These are phyloP conservation scores for Ganoderma lingzhi DNA, from an alignment of 1,284 basidiomycete genomes.

Conservation along the genomic window DNA sequence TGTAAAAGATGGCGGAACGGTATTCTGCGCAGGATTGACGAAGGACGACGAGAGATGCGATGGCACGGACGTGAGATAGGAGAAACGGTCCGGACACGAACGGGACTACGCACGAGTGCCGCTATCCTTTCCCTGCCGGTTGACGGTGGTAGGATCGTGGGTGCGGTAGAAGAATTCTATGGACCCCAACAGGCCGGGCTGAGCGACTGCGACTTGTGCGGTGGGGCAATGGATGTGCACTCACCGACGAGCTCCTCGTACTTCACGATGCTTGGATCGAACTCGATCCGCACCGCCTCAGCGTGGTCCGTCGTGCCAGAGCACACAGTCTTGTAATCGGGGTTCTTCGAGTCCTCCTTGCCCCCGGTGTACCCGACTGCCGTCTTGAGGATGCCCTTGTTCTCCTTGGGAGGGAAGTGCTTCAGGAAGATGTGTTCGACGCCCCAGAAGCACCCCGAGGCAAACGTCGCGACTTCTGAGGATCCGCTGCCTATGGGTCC, in stretches of 20 bases:
- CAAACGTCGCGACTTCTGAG: constrained; percentile 79
- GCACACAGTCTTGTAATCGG: constrained; percentile 84
- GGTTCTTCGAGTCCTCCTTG: constrained; percentile 58
- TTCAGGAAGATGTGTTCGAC: constrained; percentile 89
- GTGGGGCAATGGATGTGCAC: constrained; percentile 36
- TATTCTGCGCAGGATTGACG: constrained; percentile 69
- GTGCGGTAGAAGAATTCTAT: constrained; percentile 94
- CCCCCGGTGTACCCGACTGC: constrained; percentile 88
- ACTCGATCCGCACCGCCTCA: constrained; percentile 88
- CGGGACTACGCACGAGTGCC: constrained; percentile 75
- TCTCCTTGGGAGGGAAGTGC: constrained; percentile 73
- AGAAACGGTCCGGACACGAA: neutral
- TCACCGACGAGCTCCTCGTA: constrained; percentile 87
- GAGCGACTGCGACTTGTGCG: neutral
- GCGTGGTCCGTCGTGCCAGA: constrained; percentile 88
- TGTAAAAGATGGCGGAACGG: constrained; percentile 91
- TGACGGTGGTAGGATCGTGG: constrained; percentile 90
- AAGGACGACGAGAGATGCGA: neutral
- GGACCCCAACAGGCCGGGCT: neutral
- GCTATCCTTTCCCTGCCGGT: constrained; percentile 80
- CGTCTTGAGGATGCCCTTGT: constrained; percentile 76
- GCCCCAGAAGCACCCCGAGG: constrained; percentile 81
- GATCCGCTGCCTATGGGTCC: constrained; percentile 26
- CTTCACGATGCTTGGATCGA: constrained; percentile 79
- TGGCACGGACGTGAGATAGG: neutral